phyloP scores from a whole-genome alignment of 306 rosid species.

The Dalbergia cultrata region DNA sequence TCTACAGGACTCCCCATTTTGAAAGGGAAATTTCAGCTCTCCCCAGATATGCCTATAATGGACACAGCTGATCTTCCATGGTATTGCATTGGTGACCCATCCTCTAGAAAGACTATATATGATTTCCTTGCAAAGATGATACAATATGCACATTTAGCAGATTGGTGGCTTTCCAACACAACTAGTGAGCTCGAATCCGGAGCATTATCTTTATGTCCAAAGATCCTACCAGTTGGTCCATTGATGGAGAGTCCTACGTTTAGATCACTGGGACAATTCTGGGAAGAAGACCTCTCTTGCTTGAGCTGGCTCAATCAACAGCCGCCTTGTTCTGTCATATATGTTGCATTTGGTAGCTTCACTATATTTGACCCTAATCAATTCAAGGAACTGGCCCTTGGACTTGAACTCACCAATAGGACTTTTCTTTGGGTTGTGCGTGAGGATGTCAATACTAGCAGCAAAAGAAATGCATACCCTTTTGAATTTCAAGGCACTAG shows the following conservation, averaged over 20 bases:
- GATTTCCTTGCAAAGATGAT: constrained; percentile 1
- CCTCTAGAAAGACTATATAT: constrained; percentile 1
- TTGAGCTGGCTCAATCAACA: constrained; percentile 47
- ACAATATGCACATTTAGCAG: neutral
- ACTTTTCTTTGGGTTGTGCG: constrained; percentile 57
- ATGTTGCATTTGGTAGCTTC: constrained; percentile 43
- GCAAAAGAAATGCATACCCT: neutral
- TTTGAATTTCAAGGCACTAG: constrained; percentile 30
- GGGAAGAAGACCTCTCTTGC: constrained; percentile 46
- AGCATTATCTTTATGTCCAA: constrained; percentile 38
- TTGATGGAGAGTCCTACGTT: neutral
- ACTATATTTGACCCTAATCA: constrained; percentile 28
- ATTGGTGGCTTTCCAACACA: constrained; percentile 48
- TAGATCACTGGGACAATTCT: constrained; percentile 42
- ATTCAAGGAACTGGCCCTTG: constrained; percentile 43
- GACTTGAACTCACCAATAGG: constrained; percentile 39
- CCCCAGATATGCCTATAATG: constrained; percentile 34
- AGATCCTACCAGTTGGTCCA: constrained; percentile 46
- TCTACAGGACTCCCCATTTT: constrained; percentile 33
- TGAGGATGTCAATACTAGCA: neutral
- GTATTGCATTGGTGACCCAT: constrained; percentile 11
- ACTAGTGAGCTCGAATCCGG: constrained; percentile 34
- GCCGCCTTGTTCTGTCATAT: constrained; percentile 42
- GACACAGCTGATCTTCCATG: constrained; percentile 27
- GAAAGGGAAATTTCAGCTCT: constrained; percentile 28